phyloP scores from a whole-genome alignment of 345 rosid species.

The Sonneratia caseolaris region DNA sequence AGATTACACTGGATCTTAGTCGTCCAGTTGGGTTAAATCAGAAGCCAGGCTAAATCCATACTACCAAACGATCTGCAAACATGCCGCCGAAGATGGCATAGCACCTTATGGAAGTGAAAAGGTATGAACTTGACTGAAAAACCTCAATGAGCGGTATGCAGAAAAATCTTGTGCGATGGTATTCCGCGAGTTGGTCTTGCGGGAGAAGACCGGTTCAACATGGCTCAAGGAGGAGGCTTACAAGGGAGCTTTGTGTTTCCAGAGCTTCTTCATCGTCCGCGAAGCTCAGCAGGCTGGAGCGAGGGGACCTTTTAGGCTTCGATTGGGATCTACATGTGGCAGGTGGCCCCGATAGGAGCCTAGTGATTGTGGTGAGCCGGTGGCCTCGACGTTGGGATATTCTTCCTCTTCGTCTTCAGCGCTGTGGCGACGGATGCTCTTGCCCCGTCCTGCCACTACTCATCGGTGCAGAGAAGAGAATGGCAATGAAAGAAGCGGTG shows the following conservation, averaged over 20 bases:
- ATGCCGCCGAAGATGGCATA: no score
- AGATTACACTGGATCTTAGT: no score
- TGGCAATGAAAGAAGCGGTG: no score
- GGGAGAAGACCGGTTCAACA: conserved; percentile 14
- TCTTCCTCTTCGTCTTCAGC: conserved; percentile 34
- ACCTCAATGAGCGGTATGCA: no score
- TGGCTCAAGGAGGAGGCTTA: conserved; percentile 22
- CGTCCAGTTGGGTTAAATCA: no score
- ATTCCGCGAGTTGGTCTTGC: conserved; percentile 42
- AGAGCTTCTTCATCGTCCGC: conserved; percentile 72
- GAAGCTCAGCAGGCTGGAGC: conserved; percentile 65
- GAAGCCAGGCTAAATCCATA: no score
- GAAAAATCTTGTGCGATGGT: no score
- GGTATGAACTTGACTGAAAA: no score
- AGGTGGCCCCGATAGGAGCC: not conserved
- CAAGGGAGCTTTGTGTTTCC: conserved; percentile 14
- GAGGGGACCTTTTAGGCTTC: conserved; percentile 29
- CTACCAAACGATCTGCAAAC: no score
- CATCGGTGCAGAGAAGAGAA: conserved; percentile 18
- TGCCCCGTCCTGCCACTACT: conserved; percentile 33
- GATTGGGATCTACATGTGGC: conserved; percentile 7
- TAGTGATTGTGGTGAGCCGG: not conserved
- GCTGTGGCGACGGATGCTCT: conserved; percentile 73
- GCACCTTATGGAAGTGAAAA: no score
- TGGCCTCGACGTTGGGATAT: not conserved